Evolutionary conservation across 2,329 filamentous ascomycete species (phyloP).

Genomic region (Calonectria pauciramosa): DNA sequence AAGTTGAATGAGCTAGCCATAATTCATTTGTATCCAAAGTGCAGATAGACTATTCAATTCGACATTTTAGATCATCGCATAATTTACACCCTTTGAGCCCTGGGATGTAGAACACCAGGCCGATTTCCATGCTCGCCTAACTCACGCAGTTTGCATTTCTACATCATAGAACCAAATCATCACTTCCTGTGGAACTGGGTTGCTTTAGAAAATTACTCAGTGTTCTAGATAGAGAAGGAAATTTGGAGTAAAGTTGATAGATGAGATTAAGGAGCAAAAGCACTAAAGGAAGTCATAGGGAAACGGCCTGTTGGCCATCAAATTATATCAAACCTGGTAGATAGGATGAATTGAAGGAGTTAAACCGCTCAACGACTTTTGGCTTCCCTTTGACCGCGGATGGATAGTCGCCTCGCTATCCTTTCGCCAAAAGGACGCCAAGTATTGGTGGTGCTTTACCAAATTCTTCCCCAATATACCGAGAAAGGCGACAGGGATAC

Average conservation of each 20-base stretch:
- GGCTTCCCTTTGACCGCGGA: background rate
- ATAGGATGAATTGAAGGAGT: background rate
- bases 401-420: background rate
- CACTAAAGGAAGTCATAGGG: background rate
- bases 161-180: background rate
- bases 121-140: background rate
- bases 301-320: background rate
- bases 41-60: background rate
- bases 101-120: background rate
- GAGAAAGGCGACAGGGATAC: background rate
- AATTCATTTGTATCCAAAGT: background rate
- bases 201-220: background rate
- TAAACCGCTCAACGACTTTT: background rate
- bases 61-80: background rate
- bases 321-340: background rate
- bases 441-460: background rate
- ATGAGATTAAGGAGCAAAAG: background rate
- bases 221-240: background rate
- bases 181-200: background rate
- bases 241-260: background rate
- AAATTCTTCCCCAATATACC: background rate
- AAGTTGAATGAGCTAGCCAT: background rate
- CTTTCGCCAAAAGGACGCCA: background rate
- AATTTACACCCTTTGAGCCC: background rate
- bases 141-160: background rate